Percentiles rank a stretch among this genome's conserved stretches.
These are phyloP conservation scores for Jacaranda mimosifolia DNA, from an alignment of 257 asterid species.

Conservation along the genomic window DNA sequence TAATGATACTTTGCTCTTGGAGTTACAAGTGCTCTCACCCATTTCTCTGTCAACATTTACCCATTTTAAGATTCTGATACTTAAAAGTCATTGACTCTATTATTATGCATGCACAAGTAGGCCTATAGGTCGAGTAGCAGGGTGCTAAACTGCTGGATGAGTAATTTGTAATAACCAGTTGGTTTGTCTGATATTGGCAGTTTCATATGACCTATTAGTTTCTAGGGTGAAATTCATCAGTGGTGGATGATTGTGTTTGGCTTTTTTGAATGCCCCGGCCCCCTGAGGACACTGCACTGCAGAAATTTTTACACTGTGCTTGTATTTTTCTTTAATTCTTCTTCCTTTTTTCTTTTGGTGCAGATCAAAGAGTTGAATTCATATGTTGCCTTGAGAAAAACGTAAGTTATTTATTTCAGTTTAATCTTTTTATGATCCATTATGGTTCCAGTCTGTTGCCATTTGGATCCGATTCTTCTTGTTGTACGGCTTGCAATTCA, in stretches of 20 bases:
- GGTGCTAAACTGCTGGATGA: conserved; percentile 15
- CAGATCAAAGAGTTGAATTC: conserved; percentile 98
- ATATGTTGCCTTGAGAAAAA: conserved; percentile 92
- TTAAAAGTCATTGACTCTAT: background rate
- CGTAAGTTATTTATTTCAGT: conserved; percentile 63
- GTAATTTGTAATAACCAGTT: background rate
- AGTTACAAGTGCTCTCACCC: background rate
- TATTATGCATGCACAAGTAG: conserved; percentile 6
- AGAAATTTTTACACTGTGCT: background rate
- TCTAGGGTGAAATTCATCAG: conserved; percentile 1
- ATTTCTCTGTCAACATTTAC: background rate
- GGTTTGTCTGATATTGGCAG: background rate
- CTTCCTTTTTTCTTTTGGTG: conserved; percentile 35
- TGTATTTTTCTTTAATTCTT: background rate
- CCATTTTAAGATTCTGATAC: background rate
- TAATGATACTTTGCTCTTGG: background rate
- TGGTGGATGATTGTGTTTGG: background rate
- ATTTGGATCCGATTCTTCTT: conserved; percentile 9
- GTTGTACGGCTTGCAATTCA: background rate
- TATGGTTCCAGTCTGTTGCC: conserved; percentile 12
- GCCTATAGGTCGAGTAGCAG: conserved; percentile 4
- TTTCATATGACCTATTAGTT: background rate
- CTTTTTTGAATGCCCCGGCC: conserved; percentile 9
- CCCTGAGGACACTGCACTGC: background rate
- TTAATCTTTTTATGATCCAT: conserved; percentile 27